A percentile compares a stretch with the other conserved stretches of the same genome.
Conservation (phyloP, 1,139 yeast species). For the Blastobotrys niveus region DNA sequence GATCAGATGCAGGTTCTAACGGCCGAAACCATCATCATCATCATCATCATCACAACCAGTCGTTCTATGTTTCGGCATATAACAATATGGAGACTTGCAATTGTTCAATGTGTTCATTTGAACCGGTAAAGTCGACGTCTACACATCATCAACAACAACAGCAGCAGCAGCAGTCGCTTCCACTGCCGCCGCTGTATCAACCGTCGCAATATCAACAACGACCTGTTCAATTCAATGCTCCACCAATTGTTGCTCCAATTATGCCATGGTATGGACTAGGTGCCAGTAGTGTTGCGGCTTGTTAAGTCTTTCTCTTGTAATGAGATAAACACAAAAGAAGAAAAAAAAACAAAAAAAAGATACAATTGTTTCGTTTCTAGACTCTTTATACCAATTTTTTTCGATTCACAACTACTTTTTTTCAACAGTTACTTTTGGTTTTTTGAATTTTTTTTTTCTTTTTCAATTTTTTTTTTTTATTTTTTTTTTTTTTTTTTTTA, state of each 20-base stretch:
- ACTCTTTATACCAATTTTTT: conserved; percentile 3
- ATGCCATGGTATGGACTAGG: conserved; percentile 11
- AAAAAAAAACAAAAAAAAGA: background rate
- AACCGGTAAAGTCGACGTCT: conserved; percentile 7
- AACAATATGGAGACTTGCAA: conserved; percentile 22
- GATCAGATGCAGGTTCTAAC: background rate
- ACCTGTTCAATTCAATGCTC: background rate
- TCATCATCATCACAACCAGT: conserved; percentile 8
- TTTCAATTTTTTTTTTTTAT: conserved; percentile 7
- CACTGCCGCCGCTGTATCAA: background rate
- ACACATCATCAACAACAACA: conserved; percentile 3
- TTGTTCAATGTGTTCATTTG: conserved; percentile 21
- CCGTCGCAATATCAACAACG: conserved; percentile 1
- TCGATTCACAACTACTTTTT: conserved; percentile 4
- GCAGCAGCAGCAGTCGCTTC: background rate
- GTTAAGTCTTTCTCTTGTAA: background rate
- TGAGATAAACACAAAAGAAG: conserved; percentile 3
- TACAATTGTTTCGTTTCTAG: conserved; percentile 5
- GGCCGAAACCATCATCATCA: background rate
- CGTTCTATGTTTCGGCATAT: conserved; percentile 22
- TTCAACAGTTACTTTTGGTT: conserved; percentile 7
- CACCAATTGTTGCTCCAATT: conserved; percentile 3
- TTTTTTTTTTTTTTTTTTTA: background rate
- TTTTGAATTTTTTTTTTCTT: conserved; percentile 7
- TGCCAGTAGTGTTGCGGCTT: conserved; percentile 11